Evolutionary conservation across 768 basidiomycete genomes (phyloP).

Genomic region (Leccinellum luteum): DNA sequence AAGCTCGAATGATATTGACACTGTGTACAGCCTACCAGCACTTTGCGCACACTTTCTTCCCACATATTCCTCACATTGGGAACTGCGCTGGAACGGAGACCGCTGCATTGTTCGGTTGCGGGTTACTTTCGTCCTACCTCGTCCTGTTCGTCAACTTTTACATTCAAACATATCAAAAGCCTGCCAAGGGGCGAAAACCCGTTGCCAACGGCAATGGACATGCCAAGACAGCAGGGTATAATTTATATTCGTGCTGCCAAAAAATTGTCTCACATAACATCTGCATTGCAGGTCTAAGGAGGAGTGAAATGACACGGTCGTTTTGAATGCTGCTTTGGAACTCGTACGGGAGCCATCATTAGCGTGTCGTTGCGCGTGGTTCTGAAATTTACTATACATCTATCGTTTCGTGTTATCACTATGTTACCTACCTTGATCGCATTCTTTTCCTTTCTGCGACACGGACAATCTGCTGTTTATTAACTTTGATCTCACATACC

Average conservation of each 20-base stretch:
- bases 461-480: slow-evolving; percentile 17
- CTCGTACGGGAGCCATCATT: slow-evolving; percentile 11
- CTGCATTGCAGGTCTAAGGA: slow-evolving; percentile 31
- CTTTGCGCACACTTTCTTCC: slow-evolving; percentile 65
- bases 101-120: slow-evolving; percentile 89
- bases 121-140: slow-evolving; percentile 85
- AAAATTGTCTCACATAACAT: neutral
- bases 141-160: slow-evolving; percentile 96
- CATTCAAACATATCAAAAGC: slow-evolving; percentile 79
- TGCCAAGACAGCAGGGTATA: slow-evolving; percentile 37
- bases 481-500: slow-evolving; percentile 4
- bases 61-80: slow-evolving; percentile 62
- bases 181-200: slow-evolving; percentile 36
- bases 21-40: slow-evolving; percentile 67
- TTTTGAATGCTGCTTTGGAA: neutral
- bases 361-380: slow-evolving; percentile 6
- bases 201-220: slow-evolving; percentile 45
- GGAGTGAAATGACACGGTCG: slow-evolving; percentile 24
- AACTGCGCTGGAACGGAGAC: slow-evolving; percentile 87
- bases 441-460: slow-evolving; percentile 10
- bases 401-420: slow-evolving; percentile 14
- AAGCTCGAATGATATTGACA: slow-evolving; percentile 7
- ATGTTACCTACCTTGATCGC: slow-evolving; percentile 14
- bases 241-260: neutral
- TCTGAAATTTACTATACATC: slow-evolving; percentile 10